Evolutionary conservation across 164 flowering plant species (phyloP).

Genomic region (Magnolia officinalis): DNA sequence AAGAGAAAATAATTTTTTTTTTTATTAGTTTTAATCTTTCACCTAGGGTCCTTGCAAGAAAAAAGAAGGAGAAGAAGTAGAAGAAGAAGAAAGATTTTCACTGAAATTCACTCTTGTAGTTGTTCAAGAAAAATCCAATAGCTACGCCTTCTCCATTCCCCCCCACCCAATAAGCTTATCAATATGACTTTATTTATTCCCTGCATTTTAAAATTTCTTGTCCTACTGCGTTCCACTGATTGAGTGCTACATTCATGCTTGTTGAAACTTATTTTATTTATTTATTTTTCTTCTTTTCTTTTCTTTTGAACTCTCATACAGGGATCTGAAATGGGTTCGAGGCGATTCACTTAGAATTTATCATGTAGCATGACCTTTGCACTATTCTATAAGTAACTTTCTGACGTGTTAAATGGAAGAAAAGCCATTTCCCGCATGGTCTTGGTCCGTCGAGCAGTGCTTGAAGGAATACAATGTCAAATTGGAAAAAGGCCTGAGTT

Average conservation of each 20-base stretch:
- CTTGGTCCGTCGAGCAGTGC: constrained; percentile 80
- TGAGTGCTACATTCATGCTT: no score
- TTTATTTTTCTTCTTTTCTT: not conserved
- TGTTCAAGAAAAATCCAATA: no score
- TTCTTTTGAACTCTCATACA: not conserved
- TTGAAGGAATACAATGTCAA: constrained; percentile 69
- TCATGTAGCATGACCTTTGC: not conserved
- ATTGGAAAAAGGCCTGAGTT: constrained; percentile 62
- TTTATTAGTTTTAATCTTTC: not conserved
- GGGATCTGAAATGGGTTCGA: constrained; percentile 5
- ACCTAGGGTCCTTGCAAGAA: no score
- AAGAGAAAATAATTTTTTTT: no score
- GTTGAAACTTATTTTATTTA: no score
- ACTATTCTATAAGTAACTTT: not conserved
- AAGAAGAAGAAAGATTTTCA: no score
- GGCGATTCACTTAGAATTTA: not conserved
- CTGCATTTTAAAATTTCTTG: not conserved
- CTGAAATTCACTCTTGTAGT: no score
- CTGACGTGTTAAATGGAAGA: constrained; percentile 42
- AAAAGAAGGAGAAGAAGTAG: no score
- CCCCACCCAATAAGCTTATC: no score
- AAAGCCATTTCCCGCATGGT: constrained; percentile 72
- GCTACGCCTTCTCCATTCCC: no score
- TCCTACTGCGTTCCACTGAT: no score
- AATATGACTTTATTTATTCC: no score